These are phyloP conservation scores for Lippia alba DNA, from an alignment of 305 asterid genomes.

Conservation along the genomic window DNA sequence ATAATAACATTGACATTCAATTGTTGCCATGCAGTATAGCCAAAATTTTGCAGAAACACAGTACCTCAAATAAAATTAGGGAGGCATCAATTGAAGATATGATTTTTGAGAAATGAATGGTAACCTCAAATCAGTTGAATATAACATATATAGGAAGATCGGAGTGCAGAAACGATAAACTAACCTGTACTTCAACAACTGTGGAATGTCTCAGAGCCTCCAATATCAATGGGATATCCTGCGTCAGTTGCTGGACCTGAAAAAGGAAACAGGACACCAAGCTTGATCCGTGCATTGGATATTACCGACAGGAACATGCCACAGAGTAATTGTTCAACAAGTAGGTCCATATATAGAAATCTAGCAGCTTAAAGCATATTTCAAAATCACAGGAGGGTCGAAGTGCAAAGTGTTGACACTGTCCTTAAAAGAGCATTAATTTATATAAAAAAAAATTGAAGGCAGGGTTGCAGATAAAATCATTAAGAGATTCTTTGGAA, in stretches of 20 bases:
- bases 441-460: not conserved
- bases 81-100: not conserved
- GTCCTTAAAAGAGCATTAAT: not conserved
- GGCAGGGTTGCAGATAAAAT: not conserved
- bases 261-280: slow-evolving; percentile 40
- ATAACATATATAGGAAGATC: slow-evolving; percentile 6
- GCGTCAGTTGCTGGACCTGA: slow-evolving; percentile 70
- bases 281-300: slow-evolving; percentile 44
- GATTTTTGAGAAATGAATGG: not conserved
- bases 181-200: slow-evolving; percentile 78
- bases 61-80: slow-evolving; percentile 3
- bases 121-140: not conserved
- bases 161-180: slow-evolving; percentile 17
- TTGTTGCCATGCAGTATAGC: slow-evolving; percentile 1
- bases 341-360: not conserved
- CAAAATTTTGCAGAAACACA: slow-evolving; percentile 10
- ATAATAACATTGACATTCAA: not conserved
- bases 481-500: slow-evolving; percentile 1
- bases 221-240: slow-evolving; percentile 62
- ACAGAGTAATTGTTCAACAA: slow-evolving; percentile 13
- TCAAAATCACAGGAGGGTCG: not conserved
- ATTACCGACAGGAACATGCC: slow-evolving; percentile 14
- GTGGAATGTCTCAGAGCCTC: slow-evolving; percentile 65
- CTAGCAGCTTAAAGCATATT: not conserved
- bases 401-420: slow-evolving; percentile 3